Base-by-base conservation (phyloP, 177 flowering plant species). In the Vitis hybrid region DNA sequence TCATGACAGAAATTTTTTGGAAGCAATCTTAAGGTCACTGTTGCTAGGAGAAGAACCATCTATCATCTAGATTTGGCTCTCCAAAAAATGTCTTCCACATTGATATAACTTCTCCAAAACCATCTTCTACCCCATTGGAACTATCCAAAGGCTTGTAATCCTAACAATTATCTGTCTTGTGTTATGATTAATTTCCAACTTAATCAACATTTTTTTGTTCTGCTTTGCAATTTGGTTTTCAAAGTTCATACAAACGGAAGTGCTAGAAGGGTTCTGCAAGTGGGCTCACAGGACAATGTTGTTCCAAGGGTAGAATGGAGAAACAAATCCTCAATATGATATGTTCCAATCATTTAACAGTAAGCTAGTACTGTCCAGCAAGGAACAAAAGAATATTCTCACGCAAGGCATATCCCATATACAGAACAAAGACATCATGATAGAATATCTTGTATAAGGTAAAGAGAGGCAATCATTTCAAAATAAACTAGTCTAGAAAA, bases 11-110 rank as follows among this genome's bases (percentile, higher is more conserved):
- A 22, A 4, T 2, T 20, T 68, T 12, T 61, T 71, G 67, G 76
- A 73, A 60, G 57, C 71, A 11, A 67, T 67, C 18, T 62, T 73
- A 55, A 61, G 57, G 50, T 49, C 18, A 52, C 58, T 73, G 39
- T 39, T 73, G 62, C 67, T 73, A 15, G 71, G 71, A 57, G 71
- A 73, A 64, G 11, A 61, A 20, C 64, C 63, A 19, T 26, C 45
- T 39, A 7, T 39, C 45, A 39, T 3, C 45, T 5, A 39, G 45
- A 39, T 1, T 39, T 39, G 45, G 45, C 8, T 39, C 45, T 39
- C 1, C 45, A 39, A 39, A 5, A 39, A 39, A 39, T 0, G 7
- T 7, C 45, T 39, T 39, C 45, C 8, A 7, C 45, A 39, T 39
- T 39, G 45, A 39, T 39, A 39, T 5, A 39, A 39, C 45, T 39